A percentile compares a stretch with the other conserved stretches of the same genome.
Evolutionary conservation across 2,329 filamentous ascomycete species (phyloP).

Genomic region (Periconia sp.): DNA sequence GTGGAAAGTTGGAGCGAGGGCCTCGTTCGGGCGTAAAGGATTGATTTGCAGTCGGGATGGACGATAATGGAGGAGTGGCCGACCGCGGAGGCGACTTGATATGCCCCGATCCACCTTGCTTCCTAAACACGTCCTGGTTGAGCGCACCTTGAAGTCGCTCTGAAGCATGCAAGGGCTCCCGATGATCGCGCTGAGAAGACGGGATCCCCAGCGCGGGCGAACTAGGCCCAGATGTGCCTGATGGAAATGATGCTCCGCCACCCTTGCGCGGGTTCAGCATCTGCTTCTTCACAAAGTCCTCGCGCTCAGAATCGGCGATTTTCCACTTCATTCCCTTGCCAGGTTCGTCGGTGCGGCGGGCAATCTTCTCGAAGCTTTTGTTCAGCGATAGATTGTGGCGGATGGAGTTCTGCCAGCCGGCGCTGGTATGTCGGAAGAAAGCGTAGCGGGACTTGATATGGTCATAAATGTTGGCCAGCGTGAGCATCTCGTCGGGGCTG

Average conservation of each 20-base stretch:
- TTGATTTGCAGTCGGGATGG: slow-evolving; percentile 53
- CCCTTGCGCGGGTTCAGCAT: slow-evolving; percentile 49
- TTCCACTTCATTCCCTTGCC: slow-evolving; percentile 99
- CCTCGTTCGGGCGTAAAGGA: slow-evolving; percentile 59
- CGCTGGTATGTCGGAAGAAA: slow-evolving; percentile 83
- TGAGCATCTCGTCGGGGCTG: slow-evolving; percentile 83
- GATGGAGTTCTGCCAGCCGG: slow-evolving; percentile 98
- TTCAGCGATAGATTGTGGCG: slow-evolving; percentile 94
- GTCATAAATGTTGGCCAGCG: slow-evolving; percentile 87
- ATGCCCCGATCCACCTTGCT: slow-evolving; percentile 21
- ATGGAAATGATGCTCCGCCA: slow-evolving; percentile 27
- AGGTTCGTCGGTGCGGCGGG: slow-evolving; percentile 88
- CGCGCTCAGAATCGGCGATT: slow-evolving; percentile 78
- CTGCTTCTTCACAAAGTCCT: slow-evolving; percentile 80
- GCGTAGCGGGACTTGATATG: slow-evolving; percentile 91
- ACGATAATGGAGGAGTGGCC: slow-evolving; percentile 50
- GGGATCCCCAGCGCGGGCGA: slow-evolving; percentile 55
- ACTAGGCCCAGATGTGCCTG: slow-evolving; percentile 69
- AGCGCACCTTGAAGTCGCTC: slow-evolving; percentile 49
- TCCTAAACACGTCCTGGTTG: slow-evolving; percentile 20
- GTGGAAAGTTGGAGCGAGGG: slow-evolving; percentile 37
- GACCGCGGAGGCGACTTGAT: slow-evolving; percentile 48
- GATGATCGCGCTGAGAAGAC: slow-evolving; percentile 26
- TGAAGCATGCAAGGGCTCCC: slow-evolving; percentile 57
- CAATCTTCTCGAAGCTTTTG: slow-evolving; percentile 91